Conservation (phyloP, 192 early-diverging fungal genomes). For the Chytriomyces hyalinus region DNA sequence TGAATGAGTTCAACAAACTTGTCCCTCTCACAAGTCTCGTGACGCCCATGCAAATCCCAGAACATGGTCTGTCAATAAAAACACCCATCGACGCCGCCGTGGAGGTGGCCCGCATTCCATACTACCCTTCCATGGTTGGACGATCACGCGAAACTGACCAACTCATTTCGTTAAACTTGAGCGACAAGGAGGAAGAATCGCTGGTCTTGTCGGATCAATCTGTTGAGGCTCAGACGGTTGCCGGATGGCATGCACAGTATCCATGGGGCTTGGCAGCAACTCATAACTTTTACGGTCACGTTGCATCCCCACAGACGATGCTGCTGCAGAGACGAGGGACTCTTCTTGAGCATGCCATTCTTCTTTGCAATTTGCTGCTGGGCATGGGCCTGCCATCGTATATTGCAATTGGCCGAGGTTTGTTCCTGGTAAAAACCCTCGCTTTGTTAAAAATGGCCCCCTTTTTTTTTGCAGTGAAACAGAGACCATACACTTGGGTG, state of each 20-base stretch:
- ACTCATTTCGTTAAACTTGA: conserved; percentile 23
- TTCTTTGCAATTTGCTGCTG: conserved; percentile 43
- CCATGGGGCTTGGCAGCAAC: conserved; percentile 8
- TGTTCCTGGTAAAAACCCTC: background rate
- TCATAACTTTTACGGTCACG: conserved; percentile 37
- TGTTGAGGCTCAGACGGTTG: conserved; percentile 2
- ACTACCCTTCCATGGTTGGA: conserved; percentile 1
- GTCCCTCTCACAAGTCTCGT: conserved; percentile 44
- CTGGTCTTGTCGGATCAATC: background rate
- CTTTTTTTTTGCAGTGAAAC: conserved; percentile 39
- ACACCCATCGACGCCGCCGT: conserved; percentile 30
- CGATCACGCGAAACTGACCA: conserved; percentile 7
- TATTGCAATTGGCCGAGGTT: conserved; percentile 48
- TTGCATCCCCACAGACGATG: conserved; percentile 42
- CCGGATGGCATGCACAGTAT: conserved; percentile 21
- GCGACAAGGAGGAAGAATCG: conserved; percentile 26
- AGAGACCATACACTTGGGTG: conserved; percentile 50
- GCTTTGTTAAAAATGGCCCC: background rate
- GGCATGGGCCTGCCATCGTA: conserved; percentile 43
- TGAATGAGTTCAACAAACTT: conserved; percentile 48
- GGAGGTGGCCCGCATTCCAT: conserved; percentile 45
- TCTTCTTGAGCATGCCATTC: conserved; percentile 42
- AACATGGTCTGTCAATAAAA: background rate
- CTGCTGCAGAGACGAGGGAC: conserved; percentile 32
- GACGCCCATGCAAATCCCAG: conserved; percentile 17